Evolutionary conservation across 176 grass and related monocot species (phyloP).

Genomic region (Chloris gayana): DNA sequence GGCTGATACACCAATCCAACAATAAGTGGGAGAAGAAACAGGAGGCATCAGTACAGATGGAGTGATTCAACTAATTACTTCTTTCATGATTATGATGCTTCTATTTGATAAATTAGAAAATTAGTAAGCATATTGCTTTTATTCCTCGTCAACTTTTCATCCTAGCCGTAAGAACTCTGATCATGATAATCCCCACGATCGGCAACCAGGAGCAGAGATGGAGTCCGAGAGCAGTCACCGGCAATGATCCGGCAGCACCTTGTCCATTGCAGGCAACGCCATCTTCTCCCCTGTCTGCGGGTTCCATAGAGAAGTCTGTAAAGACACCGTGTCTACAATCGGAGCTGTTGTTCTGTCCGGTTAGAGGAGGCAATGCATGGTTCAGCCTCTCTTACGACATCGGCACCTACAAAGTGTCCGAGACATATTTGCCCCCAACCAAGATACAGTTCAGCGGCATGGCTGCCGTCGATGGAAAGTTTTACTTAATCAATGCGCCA

Average conservation of each 20-base stretch:
- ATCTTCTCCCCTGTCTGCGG: slow-evolving; percentile 16
- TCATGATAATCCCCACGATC: too few species aligned
- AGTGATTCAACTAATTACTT: too few species aligned
- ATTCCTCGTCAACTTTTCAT: too few species aligned
- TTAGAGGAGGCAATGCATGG: not conserved
- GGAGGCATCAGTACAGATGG: too few species aligned
- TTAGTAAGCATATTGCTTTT: too few species aligned
- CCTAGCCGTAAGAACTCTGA: too few species aligned
- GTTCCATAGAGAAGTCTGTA: not conserved
- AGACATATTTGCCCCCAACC: not conserved
- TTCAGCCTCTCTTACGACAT: not conserved
- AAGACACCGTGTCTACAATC: not conserved
- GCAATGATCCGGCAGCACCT: not conserved
- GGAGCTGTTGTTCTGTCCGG: not conserved
- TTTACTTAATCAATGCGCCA: not conserved
- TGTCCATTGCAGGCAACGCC: not conserved
- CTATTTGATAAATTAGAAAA: too few species aligned
- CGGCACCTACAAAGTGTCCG: not conserved
- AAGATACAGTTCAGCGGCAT: not conserved
- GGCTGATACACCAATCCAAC: too few species aligned
- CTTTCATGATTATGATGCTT: too few species aligned
- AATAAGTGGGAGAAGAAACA: too few species aligned
- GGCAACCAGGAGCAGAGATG: not conserved
- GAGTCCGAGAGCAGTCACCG: not conserved
- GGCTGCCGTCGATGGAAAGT: not conserved